Evolutionary conservation across 495 filamentous ascomycete genomes (phyloP), one percentile per base, ranked within the genome.

Genomic region (Clavariopsis aquatica): DNA sequence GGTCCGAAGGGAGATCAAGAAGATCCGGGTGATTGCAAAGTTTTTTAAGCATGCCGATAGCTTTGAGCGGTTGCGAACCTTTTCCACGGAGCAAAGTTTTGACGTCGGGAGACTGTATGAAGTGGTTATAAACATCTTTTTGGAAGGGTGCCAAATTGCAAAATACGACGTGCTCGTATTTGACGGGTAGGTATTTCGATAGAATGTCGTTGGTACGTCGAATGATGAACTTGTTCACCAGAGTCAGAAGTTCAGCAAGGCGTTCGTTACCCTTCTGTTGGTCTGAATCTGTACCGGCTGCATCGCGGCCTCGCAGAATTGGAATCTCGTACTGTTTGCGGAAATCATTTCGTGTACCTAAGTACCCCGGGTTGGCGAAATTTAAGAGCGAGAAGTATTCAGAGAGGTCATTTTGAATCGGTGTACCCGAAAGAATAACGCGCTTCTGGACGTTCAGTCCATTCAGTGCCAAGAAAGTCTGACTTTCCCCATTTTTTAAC

Each of bases 141-240:
- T 99, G 94, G 78, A 99, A 98, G 0, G 89, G 87, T 23, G 93
- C 88, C 31, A 96, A 82, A 70, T 95, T 96, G 81, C 94, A 99
- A 79, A 99, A 99, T n/a, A 99, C 95, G 28, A 99, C 94, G 76
- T 99, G 94, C 72, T 99, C 94, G 77, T 99, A 99, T 78, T 99
- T 99, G 77, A 98, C 85, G 1, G 94, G 95, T 51, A 99, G 83
- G 76, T 99, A 99, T 73, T 99, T 98, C 41, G 93, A 96, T 20
- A 99, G 78, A 57, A 99, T 93, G 72, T 99, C 94, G 81, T 99
- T 99, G 0, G 93, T 98, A 27, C 94, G 87, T 46, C 94, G 90
- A 72, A 99, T 99, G 75, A 99, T 97, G 80, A 98, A 99, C 70
- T 96, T 96, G 78, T 98, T 97, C 68, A 99, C 94, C 34, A 95